phyloP scores from a whole-genome alignment of 2,329 filamentous ascomycete species.

The Cercospora zeae-maydis region DNA sequence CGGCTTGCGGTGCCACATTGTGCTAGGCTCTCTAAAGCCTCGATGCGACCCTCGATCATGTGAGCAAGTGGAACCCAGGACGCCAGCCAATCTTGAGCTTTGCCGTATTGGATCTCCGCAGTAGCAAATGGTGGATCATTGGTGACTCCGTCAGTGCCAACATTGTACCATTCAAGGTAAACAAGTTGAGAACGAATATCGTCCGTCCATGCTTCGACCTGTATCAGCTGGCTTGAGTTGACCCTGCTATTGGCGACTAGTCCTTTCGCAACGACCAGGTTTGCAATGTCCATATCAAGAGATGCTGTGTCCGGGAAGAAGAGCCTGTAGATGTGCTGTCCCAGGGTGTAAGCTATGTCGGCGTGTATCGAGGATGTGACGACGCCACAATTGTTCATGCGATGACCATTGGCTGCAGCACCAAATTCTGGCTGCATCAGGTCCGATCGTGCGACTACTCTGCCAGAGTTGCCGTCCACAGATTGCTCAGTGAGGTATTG shows the following conservation, averaged over 20 bases:
- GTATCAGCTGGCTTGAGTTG: slow-evolving; percentile 6
- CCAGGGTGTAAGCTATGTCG: slow-evolving; percentile 38
- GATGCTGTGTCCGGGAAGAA: not conserved
- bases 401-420: slow-evolving; percentile 44
- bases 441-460: slow-evolving; percentile 40
- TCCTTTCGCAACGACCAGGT: slow-evolving; percentile 39
- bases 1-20: slow-evolving; percentile 29
- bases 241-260: slow-evolving; percentile 18
- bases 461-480: slow-evolving; percentile 14
- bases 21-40: slow-evolving; percentile 29
- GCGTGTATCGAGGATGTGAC: slow-evolving; percentile 43
- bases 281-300: slow-evolving; percentile 38
- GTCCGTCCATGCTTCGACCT: slow-evolving; percentile 5
- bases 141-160: slow-evolving; percentile 2
- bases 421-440: slow-evolving; percentile 33
- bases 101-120: slow-evolving; percentile 25
- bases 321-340: slow-evolving; percentile 27
- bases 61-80: slow-evolving; percentile 29
- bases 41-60: slow-evolving; percentile 31
- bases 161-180: slow-evolving; percentile 12
- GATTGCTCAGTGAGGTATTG: slow-evolving; percentile 11
- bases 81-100: slow-evolving; percentile 27
- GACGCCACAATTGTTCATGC: slow-evolving; percentile 34
- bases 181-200: not conserved
- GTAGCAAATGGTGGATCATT: slow-evolving; percentile 23